Evolutionary conservation across 148 eudicot genomes (phyloP), one percentile per base, ranked within the genome.

Genomic region (Dysphania ambrosioides): DNA sequence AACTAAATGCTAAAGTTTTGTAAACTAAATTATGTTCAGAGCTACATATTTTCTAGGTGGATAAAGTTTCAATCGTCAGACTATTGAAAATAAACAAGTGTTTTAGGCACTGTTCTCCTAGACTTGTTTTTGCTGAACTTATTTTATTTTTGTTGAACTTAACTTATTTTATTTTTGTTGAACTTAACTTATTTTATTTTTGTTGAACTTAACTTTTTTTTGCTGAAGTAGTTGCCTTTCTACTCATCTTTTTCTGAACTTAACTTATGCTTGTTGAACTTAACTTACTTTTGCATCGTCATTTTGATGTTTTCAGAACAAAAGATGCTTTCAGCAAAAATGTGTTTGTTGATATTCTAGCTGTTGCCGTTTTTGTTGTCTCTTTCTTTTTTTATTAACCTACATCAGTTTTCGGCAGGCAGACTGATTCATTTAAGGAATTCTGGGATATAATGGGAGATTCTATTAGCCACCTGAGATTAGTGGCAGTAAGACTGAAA

Each of bases 401-500:
- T 74, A 69, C 63, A 35, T 42, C 41, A 30, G 59, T 77, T 57
- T 65, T 66, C 68, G 26, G 40, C 80, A 93, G 97, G 88, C 88
- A 87, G 71, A 76, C 82, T 72, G 79, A 42, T 59, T 80, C 86
- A 19, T 94, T 88, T 64, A 44, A 83, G 80, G 81, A 89, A 72
- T 85, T 91, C 60, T 93, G 97, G 98, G 75, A 78, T 69, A 88
- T 83, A 66, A 79, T 93, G 79, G 87, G 88, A 71, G 90, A 89
- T 78, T 89, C 97, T 30, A 68, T 86, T 69, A 73, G 66, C 70
- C 70, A 86, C 82, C 79, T 93, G 80, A 88, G 79, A 78, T 88
- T 89, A 70, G 86, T 91, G 34, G 98, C 98, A 2, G 97, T 93
- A 81, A 80, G 89, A 34, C 3, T 66, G 65, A 53, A n/a, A 78